A percentile compares a stretch with the other conserved stretches of the same genome.
These are phyloP conservation scores for Goffeauzyma gilvescens DNA, from an alignment of 768 basidiomycete species.

Conservation along the genomic window DNA sequence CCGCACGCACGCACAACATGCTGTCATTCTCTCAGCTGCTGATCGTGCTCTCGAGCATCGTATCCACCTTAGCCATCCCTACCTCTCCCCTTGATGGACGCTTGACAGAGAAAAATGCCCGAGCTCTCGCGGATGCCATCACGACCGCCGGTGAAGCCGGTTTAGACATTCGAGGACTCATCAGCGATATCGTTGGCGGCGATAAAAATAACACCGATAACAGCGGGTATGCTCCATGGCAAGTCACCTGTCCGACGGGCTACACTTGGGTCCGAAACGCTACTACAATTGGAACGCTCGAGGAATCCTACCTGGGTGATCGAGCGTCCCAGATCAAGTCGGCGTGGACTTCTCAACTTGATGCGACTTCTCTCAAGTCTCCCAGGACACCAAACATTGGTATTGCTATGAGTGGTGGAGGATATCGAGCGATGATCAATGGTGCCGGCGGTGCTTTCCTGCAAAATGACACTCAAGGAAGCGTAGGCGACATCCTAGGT, in stretches of 20 bases:
- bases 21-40: no score
- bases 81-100: not conserved
- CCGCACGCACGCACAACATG: no score
- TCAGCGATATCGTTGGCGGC: constrained; percentile 6
- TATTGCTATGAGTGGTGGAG: constrained; percentile 52
- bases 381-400: constrained; percentile 35
- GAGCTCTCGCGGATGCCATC: constrained; percentile 1
- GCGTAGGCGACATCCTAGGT: constrained; percentile 37
- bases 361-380: constrained; percentile 12
- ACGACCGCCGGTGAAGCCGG: constrained; percentile 1
- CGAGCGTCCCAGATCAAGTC: constrained; percentile 12
- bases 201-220: constrained; percentile 1
- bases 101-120: constrained; percentile 1
- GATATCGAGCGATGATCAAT: constrained; percentile 48
- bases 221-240: constrained; percentile 19
- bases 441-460: constrained; percentile 36
- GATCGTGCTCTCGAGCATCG: not conserved
- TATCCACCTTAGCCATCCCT: not conserved
- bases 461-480: constrained; percentile 7
- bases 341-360: constrained; percentile 15
- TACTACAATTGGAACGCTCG: constrained; percentile 13
- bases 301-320: constrained; percentile 15
- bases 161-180: not conserved
- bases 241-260: constrained; percentile 19
- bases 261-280: constrained; percentile 23